phyloP scores from a whole-genome alignment of 139 green algal species.

The Zygnema circumcarinatum region DNA sequence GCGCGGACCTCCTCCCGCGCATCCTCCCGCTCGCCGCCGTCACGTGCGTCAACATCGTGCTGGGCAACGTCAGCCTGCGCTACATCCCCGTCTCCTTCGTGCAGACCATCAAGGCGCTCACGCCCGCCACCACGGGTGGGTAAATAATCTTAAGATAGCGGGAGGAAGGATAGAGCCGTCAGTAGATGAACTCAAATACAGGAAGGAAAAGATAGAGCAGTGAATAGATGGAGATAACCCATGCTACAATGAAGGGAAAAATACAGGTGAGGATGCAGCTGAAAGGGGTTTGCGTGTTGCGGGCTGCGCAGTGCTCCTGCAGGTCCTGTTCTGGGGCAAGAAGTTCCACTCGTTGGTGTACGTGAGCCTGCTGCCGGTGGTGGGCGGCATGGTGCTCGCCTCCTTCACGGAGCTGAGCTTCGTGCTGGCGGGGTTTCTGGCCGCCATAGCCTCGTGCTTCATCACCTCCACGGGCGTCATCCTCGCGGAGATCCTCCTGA shows the following conservation, averaged over 20 bases:
- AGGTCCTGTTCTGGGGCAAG: conserved; percentile 40
- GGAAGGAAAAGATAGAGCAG: no score
- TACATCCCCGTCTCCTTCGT: conserved; percentile 90
- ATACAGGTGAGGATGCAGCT: no score
- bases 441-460: conserved; percentile 51
- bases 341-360: conserved; percentile 75
- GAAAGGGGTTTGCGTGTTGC: no score
- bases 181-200: no score
- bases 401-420: conserved; percentile 77
- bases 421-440: conserved; percentile 44
- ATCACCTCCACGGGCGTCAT: conserved; percentile 46
- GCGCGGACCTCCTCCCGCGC: conserved; percentile 6
- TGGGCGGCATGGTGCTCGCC: conserved; percentile 85
- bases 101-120: conserved; percentile 76
- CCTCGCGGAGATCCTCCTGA: conserved; percentile 33
- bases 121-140: conserved; percentile 30
- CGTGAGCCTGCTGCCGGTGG: conserved; percentile 82
- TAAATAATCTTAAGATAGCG: no score
- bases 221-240: no score
- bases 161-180: no score
- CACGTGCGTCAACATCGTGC: conserved; percentile 85
- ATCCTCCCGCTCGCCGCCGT: conserved; percentile 77
- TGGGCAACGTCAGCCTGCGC: conserved; percentile 84
- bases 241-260: no score
- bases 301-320: conserved; percentile 58